These are phyloP conservation scores for Athelia sp. DNA, from an alignment of 1,284 basidiomycete genomes.

Conservation along the genomic window DNA sequence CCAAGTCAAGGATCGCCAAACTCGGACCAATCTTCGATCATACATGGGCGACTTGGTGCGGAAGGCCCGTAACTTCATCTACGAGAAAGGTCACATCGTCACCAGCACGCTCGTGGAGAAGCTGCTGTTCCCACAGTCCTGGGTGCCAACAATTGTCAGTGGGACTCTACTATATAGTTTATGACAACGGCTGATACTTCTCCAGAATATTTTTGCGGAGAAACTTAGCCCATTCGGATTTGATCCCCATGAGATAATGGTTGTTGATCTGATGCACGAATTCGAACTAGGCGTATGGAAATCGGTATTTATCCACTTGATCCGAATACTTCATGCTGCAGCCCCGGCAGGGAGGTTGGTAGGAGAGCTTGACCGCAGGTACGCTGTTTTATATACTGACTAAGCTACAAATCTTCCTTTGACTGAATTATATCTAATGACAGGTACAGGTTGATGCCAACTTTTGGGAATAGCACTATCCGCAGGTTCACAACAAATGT, in stretches of 20 bases:
- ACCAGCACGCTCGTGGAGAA: neutral
- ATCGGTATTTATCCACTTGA: slow-evolving; percentile 16
- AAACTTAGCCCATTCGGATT: slow-evolving; percentile 3
- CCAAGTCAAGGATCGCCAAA: neutral
- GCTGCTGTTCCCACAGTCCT: neutral
- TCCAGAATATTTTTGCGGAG: slow-evolving; percentile 1
- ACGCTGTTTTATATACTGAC: neutral
- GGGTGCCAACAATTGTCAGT: slow-evolving; percentile 1
- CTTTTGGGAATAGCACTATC: slow-evolving; percentile 27
- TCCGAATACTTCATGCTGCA: slow-evolving; percentile 14
- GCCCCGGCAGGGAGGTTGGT: slow-evolving; percentile 1
- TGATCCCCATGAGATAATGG: slow-evolving; percentile 9
- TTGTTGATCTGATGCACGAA: slow-evolving; percentile 15
- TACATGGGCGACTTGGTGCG: neutral
- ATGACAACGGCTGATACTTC: neutral
- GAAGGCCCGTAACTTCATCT: neutral
- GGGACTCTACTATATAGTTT: neutral
- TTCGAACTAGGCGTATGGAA: slow-evolving; percentile 21
- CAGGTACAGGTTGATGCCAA: slow-evolving; percentile 22
- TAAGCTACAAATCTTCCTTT: neutral
- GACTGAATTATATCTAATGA: neutral
- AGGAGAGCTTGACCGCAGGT: neutral
- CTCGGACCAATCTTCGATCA: neutral
- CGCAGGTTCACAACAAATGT: slow-evolving; percentile 23
- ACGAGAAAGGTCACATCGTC: neutral